A percentile compares a stretch with the other conserved stretches of the same genome.
Conservation (phyloP, 1,284 basidiomycete species). For the Malassezia obtusa region DNA sequence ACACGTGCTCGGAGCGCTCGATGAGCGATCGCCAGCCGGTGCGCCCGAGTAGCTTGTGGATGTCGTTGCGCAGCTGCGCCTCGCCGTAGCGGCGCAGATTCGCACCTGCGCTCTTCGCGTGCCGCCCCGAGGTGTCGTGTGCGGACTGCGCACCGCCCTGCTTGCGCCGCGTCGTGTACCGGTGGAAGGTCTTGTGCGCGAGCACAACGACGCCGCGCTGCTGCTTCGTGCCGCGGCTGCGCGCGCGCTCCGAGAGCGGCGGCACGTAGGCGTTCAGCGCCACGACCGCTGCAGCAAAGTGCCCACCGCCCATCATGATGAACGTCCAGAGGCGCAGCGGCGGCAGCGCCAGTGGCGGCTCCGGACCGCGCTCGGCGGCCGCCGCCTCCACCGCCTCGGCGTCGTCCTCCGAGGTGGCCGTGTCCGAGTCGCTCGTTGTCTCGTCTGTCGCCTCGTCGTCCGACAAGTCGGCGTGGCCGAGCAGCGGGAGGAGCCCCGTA, state of each 20-base stretch:
- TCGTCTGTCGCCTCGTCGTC: constrained; percentile 21
- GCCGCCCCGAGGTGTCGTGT: constrained; percentile 79
- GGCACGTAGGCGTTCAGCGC: constrained; percentile 50
- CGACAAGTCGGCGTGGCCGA: constrained; percentile 1
- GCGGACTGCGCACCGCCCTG: constrained; percentile 89
- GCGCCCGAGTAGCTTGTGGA: constrained; percentile 39
- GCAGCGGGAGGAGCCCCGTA: constrained; percentile 22
- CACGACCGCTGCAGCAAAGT: constrained; percentile 87
- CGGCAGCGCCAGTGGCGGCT: constrained; percentile 16
- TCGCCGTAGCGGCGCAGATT: constrained; percentile 90
- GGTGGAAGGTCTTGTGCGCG: constrained; percentile 90
- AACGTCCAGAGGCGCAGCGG: constrained; percentile 67
- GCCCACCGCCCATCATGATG: constrained; percentile 92
- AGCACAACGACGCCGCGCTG: constrained; percentile 58
- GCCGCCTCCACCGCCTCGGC: not conserved
- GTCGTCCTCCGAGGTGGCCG: constrained; percentile 7
- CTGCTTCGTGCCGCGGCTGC: constrained; percentile 10
- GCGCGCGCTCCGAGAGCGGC: constrained; percentile 17
- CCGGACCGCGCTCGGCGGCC: not conserved
- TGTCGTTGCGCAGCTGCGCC: constrained; percentile 74
- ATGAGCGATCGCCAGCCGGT: constrained; percentile 38
- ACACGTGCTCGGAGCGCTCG: constrained; percentile 36
- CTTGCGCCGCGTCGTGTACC: constrained; percentile 94
- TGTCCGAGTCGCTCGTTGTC: not conserved
- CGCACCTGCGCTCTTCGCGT: constrained; percentile 90